Percentiles rank a stretch among this genome's conserved stretches.
Conservation (phyloP, 345 rosid genomes). For the Gossypium thurberi region DNA sequence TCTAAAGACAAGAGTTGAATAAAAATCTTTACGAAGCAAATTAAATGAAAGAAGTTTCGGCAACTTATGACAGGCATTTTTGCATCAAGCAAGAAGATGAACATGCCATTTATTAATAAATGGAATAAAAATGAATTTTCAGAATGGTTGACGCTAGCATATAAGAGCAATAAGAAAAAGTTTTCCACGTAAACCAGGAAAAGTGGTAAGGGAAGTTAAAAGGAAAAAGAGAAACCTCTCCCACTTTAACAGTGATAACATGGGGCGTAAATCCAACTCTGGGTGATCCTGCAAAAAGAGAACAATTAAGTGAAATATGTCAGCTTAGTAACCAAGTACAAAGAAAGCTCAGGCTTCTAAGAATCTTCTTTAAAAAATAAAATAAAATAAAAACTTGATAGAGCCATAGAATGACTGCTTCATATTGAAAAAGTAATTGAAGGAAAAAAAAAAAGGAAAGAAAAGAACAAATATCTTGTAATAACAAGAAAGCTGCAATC, state of each 20-base stretch:
- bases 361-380: no score
- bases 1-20: neutral
- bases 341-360: neutral
- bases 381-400: neutral
- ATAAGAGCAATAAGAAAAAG: neutral
- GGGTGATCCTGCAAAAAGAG: constrained; percentile 38
- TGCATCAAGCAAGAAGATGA: neutral
- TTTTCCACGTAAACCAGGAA: neutral
- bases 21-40: neutral
- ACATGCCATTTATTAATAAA: neutral
- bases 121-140: neutral
- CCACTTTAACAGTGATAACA: constrained; percentile 55
- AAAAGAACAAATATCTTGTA: neutral
- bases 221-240: constrained; percentile 50
- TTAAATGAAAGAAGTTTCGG: neutral
- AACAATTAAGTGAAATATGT: neutral
- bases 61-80: neutral
- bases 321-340: neutral
- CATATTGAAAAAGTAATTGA: neutral
- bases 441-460: neutral
- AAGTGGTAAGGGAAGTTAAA: constrained; percentile 5
- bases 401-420: neutral
- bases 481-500: constrained; percentile 6
- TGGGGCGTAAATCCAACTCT: constrained; percentile 57
- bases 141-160: neutral